Evolutionary conservation across 768 basidiomycete genomes (phyloP).

Genomic region (Tulasnella sp.): DNA sequence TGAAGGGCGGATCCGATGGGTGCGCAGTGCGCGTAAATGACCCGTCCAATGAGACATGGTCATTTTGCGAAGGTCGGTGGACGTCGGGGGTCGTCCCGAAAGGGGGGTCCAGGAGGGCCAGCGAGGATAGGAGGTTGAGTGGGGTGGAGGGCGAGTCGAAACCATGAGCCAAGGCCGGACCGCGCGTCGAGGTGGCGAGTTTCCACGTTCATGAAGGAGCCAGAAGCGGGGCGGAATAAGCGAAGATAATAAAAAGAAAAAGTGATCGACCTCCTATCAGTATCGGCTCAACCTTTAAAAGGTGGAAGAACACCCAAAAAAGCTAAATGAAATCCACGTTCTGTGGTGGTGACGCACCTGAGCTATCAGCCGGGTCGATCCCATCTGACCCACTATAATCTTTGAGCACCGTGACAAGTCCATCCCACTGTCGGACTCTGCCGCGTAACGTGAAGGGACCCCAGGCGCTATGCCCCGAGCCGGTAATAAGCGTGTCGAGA

Average conservation of each 20-base stretch:
- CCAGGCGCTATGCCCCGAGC: conserved; percentile 89
- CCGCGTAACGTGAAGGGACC: conserved; percentile 76
- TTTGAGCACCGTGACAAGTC: conserved; percentile 72
- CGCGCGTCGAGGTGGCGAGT: background rate
- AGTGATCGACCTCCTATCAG: conserved; percentile 7
- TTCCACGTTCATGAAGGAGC: background rate
- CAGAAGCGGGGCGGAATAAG: background rate
- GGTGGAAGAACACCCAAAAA: conserved; percentile 4
- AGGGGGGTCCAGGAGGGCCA: background rate
- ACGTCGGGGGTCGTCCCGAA: background rate
- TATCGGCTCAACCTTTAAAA: background rate
- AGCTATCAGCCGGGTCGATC: background rate
- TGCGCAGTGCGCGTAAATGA: background rate
- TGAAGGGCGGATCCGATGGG: conserved; percentile 24
- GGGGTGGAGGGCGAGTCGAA: background rate
- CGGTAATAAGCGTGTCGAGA: conserved; percentile 60
- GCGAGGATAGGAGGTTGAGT: background rate
- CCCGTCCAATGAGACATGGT: conserved; percentile 9
- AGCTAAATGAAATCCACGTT: background rate
- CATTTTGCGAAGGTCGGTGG: background rate
- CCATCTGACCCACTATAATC: conserved; percentile 43
- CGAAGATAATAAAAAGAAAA: background rate
- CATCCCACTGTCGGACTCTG: conserved; percentile 72
- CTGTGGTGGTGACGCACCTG: background rate
- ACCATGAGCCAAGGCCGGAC: background rate